phyloP scores from a whole-genome alignment of 495 filamentous ascomycete genomes.

The Apiosordaria backusii region DNA sequence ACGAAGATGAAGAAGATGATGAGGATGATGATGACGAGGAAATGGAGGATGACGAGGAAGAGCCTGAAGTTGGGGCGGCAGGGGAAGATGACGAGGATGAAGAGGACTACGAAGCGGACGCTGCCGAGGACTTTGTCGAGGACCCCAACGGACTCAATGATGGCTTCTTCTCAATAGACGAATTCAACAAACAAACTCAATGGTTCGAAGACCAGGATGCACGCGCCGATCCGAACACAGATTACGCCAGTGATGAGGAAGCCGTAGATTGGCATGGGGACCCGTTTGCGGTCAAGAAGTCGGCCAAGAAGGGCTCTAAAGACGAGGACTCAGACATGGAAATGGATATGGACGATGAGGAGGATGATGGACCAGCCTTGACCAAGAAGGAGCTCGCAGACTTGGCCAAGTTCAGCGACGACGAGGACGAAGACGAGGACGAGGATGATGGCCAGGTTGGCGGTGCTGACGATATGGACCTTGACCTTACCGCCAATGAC shows the following conservation, averaged over 20 bases:
- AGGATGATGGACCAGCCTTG: constrained; percentile 16
- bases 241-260: constrained; percentile 67
- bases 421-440: constrained; percentile 62
- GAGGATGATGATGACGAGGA: constrained; percentile 18
- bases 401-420: constrained; percentile 49
- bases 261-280: constrained; percentile 80
- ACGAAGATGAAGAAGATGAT: constrained; percentile 21
- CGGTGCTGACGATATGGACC: constrained; percentile 49
- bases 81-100: constrained; percentile 32
- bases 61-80: constrained; percentile 27
- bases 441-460: constrained; percentile 45
- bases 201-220: constrained; percentile 80
- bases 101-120: constrained; percentile 34
- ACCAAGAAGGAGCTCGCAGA: constrained; percentile 20
- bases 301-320: constrained; percentile 11
- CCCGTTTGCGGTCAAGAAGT: constrained; percentile 45
- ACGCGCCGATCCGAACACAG: constrained; percentile 57
- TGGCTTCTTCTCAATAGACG: constrained; percentile 96
- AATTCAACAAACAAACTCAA: constrained; percentile 92
- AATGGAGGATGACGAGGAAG: constrained; percentile 23
- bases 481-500: constrained; percentile 71
- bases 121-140: constrained; percentile 43
- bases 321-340: constrained; percentile 19
- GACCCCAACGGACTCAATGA: constrained; percentile 71
- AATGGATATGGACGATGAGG: constrained; percentile 19